Base-by-base conservation (phyloP, 2,329 filamentous ascomycete species). In the Grosmannia huntii region DNA sequence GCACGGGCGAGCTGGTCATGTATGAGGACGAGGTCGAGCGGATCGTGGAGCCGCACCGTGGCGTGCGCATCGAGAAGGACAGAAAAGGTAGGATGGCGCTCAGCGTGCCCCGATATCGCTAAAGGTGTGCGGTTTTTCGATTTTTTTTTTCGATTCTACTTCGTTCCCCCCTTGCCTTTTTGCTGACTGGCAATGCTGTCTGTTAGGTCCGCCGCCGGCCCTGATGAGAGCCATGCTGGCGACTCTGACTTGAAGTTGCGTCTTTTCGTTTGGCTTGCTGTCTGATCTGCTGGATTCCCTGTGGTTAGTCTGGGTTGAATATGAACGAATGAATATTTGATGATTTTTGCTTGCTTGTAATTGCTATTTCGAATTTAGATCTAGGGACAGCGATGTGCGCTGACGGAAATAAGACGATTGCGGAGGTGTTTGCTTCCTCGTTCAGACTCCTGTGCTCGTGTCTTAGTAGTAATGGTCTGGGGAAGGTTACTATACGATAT, bases 41-140 rank as follows among this genome's bases (percentile, higher is more conserved):
- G 66, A 69, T 81, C 56, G 75, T 79, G 63, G 77, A 79, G 65
- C 73, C 75, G 54, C 73, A 73, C 67, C 79, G 75, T 68, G 81
- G 81, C 57, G 76, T 87, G 62, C 78, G 86, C 65, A 83, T 96
- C 66, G 87, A 90, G 74, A 90, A 87, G 78, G 90, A 96, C 75
- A 86, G 86, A 78, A 94, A 89, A 90, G 90, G 91, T 95, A 94
- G 86, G 87, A 85, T 94, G 83, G 83, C 85, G 77, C 84, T 91
- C 75, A 88, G 87, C 76, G 81, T 89, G 72, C 87, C 87, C 68
- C 83, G 84, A 75, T 80, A 83, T 72, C 81, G 76, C 73, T 79
- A 58, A 73, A 78, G 75, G 76, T 78, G 73, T 70, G 77, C 70
- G 36, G 21, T 50, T 25, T 5, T 14, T 16, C 25, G 1, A 16